Base-by-base conservation (phyloP, 108 stramenopile species). In the Nitzschia putrida region DNA sequence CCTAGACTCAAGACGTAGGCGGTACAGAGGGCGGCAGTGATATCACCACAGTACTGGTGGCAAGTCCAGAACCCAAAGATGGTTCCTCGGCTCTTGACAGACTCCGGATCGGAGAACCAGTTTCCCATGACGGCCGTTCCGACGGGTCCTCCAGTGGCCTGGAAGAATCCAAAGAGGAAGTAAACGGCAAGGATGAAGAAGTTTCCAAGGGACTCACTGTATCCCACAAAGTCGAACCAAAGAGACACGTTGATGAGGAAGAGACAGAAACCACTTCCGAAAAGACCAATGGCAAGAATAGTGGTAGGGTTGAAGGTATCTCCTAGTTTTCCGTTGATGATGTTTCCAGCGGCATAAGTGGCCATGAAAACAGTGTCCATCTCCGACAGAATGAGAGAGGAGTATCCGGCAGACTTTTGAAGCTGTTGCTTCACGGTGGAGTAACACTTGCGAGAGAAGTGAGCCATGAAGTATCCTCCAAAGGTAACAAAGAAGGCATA, bases 31-130 rank as follows among this genome's bases (percentile, higher is more conserved):
- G 90, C 93, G 37, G 95, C 94, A 61, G 91, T 82, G 72, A 98
- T 86, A 71, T 98, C 94, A 57, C 97, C 97, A 42, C 83, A 59
- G 80, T 98, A 98, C 74, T 98, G 97, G 81, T 98, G 97, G 77
- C 95, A 96, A 24, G 97, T 98, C 97, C 97, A 98, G 58, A 92
- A 84, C 47, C 97, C 97, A 83, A 96, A 97, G 72, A 97, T 94
- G 39, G 57, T 68, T 63, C 97, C 97, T 61, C 97, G 90, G 60
- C 88, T 94, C 82, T 95, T 92, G 63, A 89, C 65, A 25, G 86
- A 81, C 18, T 83, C 92, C 29, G 83, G 72, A 66, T 93, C 92
- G 64, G 86, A 90, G 78, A 92, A 96, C 97, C 97, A 97, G 80
- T 90, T 93, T 25, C 97, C 97, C 97, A 97, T 97, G 69, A 97